A percentile compares a stretch with the other conserved stretches of the same genome.
Conservation (phyloP, 345 rosid species). For the Rhizophora apiculata region DNA sequence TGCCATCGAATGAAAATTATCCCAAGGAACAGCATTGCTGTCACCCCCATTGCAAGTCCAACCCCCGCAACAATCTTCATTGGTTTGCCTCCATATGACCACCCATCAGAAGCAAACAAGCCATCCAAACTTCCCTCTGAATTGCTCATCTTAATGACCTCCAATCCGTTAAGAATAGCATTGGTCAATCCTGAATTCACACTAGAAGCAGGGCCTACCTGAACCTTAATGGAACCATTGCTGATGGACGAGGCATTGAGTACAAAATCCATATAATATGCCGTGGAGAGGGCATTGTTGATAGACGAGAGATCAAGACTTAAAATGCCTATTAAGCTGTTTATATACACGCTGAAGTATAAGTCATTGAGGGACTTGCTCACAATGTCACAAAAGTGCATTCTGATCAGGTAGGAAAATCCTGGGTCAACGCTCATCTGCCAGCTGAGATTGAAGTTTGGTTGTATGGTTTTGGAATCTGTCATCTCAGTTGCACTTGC, state of each 20-base stretch:
- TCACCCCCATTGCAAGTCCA: slow-evolving; percentile 48
- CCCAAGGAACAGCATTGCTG: slow-evolving; percentile 45
- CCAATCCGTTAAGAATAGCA: slow-evolving; percentile 74
- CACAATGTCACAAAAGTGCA: slow-evolving; percentile 81
- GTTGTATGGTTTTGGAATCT: slow-evolving; percentile 39
- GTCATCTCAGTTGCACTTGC: slow-evolving; percentile 52
- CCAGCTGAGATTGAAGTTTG: slow-evolving; percentile 85
- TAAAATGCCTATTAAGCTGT: slow-evolving; percentile 38
- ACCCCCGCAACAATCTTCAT: slow-evolving; percentile 53
- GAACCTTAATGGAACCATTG: slow-evolving; percentile 53
- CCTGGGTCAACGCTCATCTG: slow-evolving; percentile 47
- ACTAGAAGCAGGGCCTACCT: slow-evolving; percentile 53
- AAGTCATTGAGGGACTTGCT: slow-evolving; percentile 62
- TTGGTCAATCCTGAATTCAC: slow-evolving; percentile 37
- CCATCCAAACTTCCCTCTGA: slow-evolving; percentile 56
- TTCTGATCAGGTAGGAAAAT: slow-evolving; percentile 56
- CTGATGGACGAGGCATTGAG: slow-evolving; percentile 42
- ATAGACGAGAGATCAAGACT: slow-evolving; percentile 53
- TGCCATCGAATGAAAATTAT: slow-evolving; percentile 45
- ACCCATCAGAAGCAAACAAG: slow-evolving; percentile 35
- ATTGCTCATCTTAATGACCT: slow-evolving; percentile 72
- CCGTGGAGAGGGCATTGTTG: slow-evolving; percentile 43
- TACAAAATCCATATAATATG: slow-evolving; percentile 57
- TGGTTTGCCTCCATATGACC: slow-evolving; percentile 23
- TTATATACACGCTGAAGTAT: slow-evolving; percentile 61